These are phyloP conservation scores for Biscogniauxia sp. DNA, from an alignment of 2,329 filamentous ascomycete genomes.

Conservation along the genomic window DNA sequence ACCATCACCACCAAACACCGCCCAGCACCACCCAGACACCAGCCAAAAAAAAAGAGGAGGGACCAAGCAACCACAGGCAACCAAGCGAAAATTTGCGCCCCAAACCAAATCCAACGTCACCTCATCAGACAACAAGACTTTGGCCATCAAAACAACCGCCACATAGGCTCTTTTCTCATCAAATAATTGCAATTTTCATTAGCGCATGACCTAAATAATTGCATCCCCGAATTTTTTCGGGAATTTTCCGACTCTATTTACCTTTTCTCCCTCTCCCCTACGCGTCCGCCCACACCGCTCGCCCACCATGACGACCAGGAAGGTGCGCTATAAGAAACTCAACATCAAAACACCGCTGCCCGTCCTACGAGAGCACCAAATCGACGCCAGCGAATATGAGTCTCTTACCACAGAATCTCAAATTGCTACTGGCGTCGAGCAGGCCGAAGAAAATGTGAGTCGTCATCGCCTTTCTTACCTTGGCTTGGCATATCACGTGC, in stretches of 20 bases:
- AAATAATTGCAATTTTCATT: conserved; percentile 49
- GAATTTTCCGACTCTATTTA: conserved; percentile 54
- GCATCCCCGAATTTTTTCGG: conserved; percentile 62
- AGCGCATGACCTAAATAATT: conserved; percentile 59
- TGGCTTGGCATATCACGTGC: conserved; percentile 47
- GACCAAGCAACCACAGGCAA: conserved; percentile 27
- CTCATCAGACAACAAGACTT: conserved; percentile 44
- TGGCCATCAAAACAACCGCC: conserved; percentile 54
- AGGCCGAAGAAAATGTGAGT: conserved; percentile 95
- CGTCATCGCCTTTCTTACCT: conserved; percentile 31
- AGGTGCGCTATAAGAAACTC: conserved; percentile 85
- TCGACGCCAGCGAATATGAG: conserved; percentile 84
- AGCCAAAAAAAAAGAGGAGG: not conserved
- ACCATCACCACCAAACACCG: conserved; percentile 8
- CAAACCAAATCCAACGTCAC: conserved; percentile 57
- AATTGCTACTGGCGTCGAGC: conserved; percentile 96
- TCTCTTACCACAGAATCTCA: conserved; percentile 76
- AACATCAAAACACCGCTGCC: conserved; percentile 85
- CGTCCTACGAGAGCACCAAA: conserved; percentile 85
- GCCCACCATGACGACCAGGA: conserved; percentile 60
- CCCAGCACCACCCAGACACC: conserved; percentile 10
- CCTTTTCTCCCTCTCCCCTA: conserved; percentile 33
- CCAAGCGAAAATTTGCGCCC: conserved; percentile 51
- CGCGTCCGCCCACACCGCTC: conserved; percentile 22
- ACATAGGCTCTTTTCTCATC: conserved; percentile 52